Base-by-base conservation (phyloP, 495 filamentous ascomycete species). In the Aspergillus biplanus region DNA sequence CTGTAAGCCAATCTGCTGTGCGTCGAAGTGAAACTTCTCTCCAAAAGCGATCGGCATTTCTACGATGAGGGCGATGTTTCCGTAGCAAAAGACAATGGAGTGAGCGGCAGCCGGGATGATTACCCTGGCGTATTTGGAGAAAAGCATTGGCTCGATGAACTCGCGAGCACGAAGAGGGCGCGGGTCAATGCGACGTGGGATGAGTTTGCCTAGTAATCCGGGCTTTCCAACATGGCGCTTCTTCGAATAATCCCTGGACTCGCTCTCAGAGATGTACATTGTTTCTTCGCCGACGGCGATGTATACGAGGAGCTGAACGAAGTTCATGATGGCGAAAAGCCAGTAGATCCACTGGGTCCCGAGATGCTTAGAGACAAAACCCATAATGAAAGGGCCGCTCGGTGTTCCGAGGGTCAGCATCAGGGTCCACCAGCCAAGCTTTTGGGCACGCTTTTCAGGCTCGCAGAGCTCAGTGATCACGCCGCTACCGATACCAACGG, bases 281-380 rank as follows among this genome's bases (percentile, higher is more conserved):
- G 72, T 76, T 46, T 76, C 73, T 27, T 69, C 70, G 5, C 74
- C 70, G 11, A 75, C 47, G 3, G 63, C 52, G 8, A 72, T 13
- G 46, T 73, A 75, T 1, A 65, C 47, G 7, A 75, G 7, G 21
- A 75, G 62, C 44, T 76, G 71, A 16, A 33, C 62, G 33, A 75
- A 69, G 48, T 75, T 73, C 32, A 77, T 64, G 37, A 77, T 74
- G 37, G 72, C 70, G 35, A 73, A 73, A 35, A 78, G 69, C 72
- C 73, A 78, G 57, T 67, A 78, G 4, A 75, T 73, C 74, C 74
- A 75, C 59, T 70, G 53, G 6, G 68, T 52, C 0, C 73, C 71
- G 13, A 73, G 57, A 54, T 72, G 73, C 37, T 75, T 52, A 3
- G 58, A 64, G 15, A 77, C 75, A 34, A 77, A 75, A 0, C 73